phyloP scores from a whole-genome alignment of 192 early-diverging fungal species.

The Kickxella alabastrina region DNA sequence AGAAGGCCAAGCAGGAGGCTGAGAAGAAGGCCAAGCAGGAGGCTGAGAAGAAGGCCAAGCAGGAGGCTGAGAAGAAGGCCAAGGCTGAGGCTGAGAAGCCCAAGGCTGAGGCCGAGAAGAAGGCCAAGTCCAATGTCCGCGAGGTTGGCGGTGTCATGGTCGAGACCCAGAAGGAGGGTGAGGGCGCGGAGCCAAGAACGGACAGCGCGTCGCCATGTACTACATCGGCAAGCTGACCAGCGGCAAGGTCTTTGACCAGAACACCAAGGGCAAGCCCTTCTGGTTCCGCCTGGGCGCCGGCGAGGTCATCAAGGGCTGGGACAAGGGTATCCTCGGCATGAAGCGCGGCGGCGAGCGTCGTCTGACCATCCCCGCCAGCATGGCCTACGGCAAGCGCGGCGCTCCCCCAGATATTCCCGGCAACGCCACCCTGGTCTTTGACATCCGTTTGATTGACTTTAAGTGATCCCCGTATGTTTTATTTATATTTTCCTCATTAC shows the following conservation, averaged over 20 bases:
- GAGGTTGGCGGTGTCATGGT: conserved; percentile 78
- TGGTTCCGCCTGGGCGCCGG: conserved; percentile 79
- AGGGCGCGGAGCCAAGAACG: conserved; percentile 64
- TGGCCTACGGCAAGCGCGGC: conserved; percentile 70
- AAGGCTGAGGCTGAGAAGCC: conserved; percentile 29
- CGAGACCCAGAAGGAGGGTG: conserved; percentile 71
- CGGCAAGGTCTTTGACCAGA: conserved; percentile 97
- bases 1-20: conserved; percentile 7
- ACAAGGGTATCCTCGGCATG: conserved; percentile 87
- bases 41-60: conserved; percentile 19
- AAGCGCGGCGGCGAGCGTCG: conserved; percentile 86
- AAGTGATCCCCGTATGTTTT: conserved; percentile 38
- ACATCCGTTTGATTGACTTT: conserved; percentile 77
- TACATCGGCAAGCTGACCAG: conserved; percentile 90
- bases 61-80: conserved; percentile 48
- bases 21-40: conserved; percentile 25
- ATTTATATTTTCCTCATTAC: not conserved
- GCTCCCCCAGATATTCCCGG: conserved; percentile 91
- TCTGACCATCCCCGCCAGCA: conserved; percentile 80
- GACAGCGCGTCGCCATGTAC: conserved; percentile 68
- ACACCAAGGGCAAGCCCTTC: conserved; percentile 87
- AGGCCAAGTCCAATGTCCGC: conserved; percentile 54
- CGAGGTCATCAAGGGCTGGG: conserved; percentile 98
- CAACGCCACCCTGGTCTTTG: conserved; percentile 87
- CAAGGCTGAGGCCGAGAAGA: conserved; percentile 45